Evolutionary conservation across 2,329 filamentous ascomycete genomes (phyloP), one percentile per base, ranked within the genome.

Genomic region (Chlorencoelia australis): DNA sequence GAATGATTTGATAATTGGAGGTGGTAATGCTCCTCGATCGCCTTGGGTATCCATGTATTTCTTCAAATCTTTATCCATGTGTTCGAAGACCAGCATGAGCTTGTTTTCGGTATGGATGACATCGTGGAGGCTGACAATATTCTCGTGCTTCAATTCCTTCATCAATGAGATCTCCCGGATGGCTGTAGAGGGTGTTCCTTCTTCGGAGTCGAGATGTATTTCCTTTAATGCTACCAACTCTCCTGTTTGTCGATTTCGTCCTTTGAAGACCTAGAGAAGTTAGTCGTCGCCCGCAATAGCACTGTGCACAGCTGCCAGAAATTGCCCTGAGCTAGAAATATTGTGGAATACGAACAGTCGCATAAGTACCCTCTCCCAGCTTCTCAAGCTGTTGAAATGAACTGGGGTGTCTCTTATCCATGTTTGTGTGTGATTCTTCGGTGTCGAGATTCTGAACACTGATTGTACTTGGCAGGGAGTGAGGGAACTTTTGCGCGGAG

Each of bases 21-120:
- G 83, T 58, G 94, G 88, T 37, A 98, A 71, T 32, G 87, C 85
- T 43, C 91, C 89, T 35, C 87, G 75, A 51, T 95, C 86, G 53
- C 88, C 87, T 40, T 87, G 73, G 5, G 80, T 84, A 59, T 98
- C 91, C 91, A 98, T 98, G 64, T 95, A 96, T 58, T 93, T 86
- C 69, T 98, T 98, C 8, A 98, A 67, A 56, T 98, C 91, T 58
- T 88, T 87, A 63, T 98, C 91, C 89, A 98, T 95, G 63, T 80
- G 94, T 62, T 98, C 91, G 52, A 98, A 98, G 7, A 98, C 91
- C 26, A 98, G 79, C 91, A 98, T 98, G 40, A 98, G 77, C 62
- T 98, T 98, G 66, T 96, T 98, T 68, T 98, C 91, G 40, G 91
- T 98, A 63, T 98, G 91, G 54, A 98, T 96, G 39, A 98, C 91